Conservation (phyloP, 2,329 filamentous ascomycete genomes). For the Ambrosiella cleistominuta region DNA sequence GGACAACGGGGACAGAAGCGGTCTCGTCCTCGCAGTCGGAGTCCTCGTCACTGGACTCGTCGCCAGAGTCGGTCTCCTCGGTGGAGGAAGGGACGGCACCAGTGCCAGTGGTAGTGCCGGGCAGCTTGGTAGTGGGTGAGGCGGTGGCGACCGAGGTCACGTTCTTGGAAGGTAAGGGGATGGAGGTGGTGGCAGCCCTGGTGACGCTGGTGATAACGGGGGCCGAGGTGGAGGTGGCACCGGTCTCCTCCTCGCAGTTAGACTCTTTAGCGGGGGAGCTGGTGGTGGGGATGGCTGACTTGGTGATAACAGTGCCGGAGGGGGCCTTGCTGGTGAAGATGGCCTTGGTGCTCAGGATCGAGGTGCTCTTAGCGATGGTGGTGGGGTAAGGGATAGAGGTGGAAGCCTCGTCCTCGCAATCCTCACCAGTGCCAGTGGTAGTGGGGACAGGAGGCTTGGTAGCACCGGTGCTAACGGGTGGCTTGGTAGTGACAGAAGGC, state of each 20-base stretch:
- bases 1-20: not conserved
- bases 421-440: not conserved
- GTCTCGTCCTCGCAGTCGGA: conserved; percentile 2
- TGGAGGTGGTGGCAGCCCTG: not conserved
- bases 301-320: not conserved
- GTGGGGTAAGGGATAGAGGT: not conserved
- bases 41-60: not conserved
- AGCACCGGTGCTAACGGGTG: not conserved
- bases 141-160: not conserved
- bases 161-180: not conserved
- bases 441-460: not conserved
- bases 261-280: not conserved
- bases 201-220: not conserved
- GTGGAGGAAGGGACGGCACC: not conserved
- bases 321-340: not conserved
- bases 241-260: not conserved
- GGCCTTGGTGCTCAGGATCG: not conserved
- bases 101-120: not conserved
- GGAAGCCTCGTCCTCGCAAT: conserved; percentile 1
- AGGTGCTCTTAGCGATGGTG: not conserved
- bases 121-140: not conserved
- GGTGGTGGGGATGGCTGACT: not conserved
- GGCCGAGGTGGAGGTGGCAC: not conserved
- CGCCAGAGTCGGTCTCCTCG: not conserved
- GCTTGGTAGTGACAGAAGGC: not conserved